phyloP scores from a whole-genome alignment of 1,139 yeast genomes.

The Candida mesenterica region DNA sequence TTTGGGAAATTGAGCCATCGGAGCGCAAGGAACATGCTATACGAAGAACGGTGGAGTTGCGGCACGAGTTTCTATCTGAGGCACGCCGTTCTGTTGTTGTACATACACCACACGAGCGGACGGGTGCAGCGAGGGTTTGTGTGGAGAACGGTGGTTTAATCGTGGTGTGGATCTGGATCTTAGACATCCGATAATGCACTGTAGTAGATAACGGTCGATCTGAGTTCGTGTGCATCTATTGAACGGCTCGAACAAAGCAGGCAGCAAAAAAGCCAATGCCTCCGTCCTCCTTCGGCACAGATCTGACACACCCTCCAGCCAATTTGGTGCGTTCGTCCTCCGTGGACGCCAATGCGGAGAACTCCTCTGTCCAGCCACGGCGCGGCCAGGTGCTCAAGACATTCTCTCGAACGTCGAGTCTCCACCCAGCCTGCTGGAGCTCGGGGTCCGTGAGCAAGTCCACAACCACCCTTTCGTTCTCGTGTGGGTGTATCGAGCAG shows the following conservation, averaged over 20 bases:
- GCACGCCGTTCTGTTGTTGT: no score
- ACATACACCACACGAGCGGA: no score
- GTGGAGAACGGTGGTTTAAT: no score
- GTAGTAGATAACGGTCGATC: no score
- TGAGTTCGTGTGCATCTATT: neutral
- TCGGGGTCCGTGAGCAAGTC: conserved; percentile 66
- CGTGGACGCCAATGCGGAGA: conserved; percentile 45
- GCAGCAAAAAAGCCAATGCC: conserved; percentile 98
- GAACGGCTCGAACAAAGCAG: conserved; percentile 49
- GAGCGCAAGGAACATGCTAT: no score
- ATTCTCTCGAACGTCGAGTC: conserved; percentile 54
- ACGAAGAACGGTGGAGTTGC: no score
- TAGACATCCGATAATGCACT: no score
- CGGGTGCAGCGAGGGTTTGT: no score
- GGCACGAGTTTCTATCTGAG: no score
- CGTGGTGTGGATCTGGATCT: no score
- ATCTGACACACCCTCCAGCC: conserved; percentile 86
- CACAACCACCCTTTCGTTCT: conserved; percentile 87
- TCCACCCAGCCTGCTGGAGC: conserved; percentile 71
- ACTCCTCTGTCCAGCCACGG: conserved; percentile 74
- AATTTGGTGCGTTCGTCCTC: conserved; percentile 44
- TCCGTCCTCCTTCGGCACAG: conserved; percentile 84
- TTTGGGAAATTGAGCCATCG: no score
- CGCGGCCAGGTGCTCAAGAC: conserved; percentile 84
- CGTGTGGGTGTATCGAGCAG: conserved; percentile 90